phyloP scores from a whole-genome alignment of 495 filamentous ascomycete genomes.

The Trichocladium antarcticum region DNA sequence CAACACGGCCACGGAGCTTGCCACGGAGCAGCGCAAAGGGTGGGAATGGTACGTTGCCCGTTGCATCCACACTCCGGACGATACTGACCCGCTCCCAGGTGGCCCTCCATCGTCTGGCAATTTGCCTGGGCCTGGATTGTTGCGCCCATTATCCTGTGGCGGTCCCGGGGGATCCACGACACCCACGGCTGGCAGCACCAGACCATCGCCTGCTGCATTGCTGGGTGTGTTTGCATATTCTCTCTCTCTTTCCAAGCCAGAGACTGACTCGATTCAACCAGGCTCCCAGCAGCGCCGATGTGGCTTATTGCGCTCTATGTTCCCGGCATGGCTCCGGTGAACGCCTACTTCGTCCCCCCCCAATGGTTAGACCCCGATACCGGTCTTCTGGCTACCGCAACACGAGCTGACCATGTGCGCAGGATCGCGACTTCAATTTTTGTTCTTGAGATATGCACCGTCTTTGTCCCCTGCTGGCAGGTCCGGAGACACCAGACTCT shows the following conservation, averaged over 20 bases:
- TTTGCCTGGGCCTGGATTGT: slow-evolving; percentile 52
- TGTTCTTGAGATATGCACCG: slow-evolving; percentile 42
- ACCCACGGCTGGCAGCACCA: slow-evolving; percentile 59
- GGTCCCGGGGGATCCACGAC: slow-evolving; percentile 43
- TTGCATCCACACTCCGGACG: neutral
- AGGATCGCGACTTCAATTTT: slow-evolving; percentile 27
- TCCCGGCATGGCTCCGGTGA: slow-evolving; percentile 44
- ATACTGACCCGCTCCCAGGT: slow-evolving; percentile 27
- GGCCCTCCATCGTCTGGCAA: slow-evolving; percentile 53
- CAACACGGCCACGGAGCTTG: slow-evolving; percentile 36
- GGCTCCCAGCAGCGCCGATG: slow-evolving; percentile 53
- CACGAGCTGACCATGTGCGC: neutral
- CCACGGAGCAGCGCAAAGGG: slow-evolving; percentile 35
- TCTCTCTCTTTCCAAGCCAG: neutral
- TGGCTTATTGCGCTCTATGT: slow-evolving; percentile 54
- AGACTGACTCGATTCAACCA: slow-evolving; percentile 12
- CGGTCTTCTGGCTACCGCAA: neutral
- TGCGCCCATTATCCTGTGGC: slow-evolving; percentile 34
- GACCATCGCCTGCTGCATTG: slow-evolving; percentile 49
- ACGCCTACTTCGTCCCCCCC: slow-evolving; percentile 38
- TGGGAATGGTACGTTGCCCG: slow-evolving; percentile 47
- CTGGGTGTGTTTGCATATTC: slow-evolving; percentile 32
- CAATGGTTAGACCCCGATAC: slow-evolving; percentile 38
- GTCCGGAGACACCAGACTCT: slow-evolving; percentile 20
- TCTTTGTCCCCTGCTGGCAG: slow-evolving; percentile 36